These are phyloP conservation scores for Aphanomyces euteiches DNA, from an alignment of 352 stramenopile species.

Conservation along the genomic window DNA sequence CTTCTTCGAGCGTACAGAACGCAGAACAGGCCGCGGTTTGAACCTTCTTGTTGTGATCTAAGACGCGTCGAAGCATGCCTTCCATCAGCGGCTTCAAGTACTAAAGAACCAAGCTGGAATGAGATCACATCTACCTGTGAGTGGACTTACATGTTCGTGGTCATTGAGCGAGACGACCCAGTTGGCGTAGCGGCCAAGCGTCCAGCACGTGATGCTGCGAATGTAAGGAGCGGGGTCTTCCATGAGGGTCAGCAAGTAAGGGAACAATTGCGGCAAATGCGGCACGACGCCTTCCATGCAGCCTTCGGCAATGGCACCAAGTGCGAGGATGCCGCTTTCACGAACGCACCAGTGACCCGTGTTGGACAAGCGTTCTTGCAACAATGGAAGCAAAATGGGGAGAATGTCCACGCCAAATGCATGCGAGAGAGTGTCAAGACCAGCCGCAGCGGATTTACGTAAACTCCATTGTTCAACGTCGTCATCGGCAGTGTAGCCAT, in stretches of 20 bases:
- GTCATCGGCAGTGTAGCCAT: constrained; percentile 88
- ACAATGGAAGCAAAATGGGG: constrained; percentile 84
- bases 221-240: constrained; percentile 86
- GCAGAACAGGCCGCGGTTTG: constrained; percentile 93
- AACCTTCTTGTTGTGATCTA: constrained; percentile 93
- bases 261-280: constrained; percentile 91
- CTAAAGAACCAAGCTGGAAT: neutral
- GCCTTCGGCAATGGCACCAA: constrained; percentile 93
- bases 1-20: constrained; percentile 93
- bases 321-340: constrained; percentile 92
- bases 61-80: constrained; percentile 82
- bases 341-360: constrained; percentile 91
- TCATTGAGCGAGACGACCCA: constrained; percentile 92
- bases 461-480: constrained; percentile 95
- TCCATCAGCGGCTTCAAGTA: constrained; percentile 76
- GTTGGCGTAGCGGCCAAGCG: constrained; percentile 86
- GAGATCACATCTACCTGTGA: too few relatives aligned
- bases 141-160: constrained; percentile 41
- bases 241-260: constrained; percentile 92
- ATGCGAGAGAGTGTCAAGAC: constrained; percentile 92
- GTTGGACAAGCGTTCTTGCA: constrained; percentile 88
- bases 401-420: constrained; percentile 93
- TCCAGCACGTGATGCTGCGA: constrained; percentile 93
- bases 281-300: constrained; percentile 91
- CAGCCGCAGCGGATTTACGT: constrained; percentile 91